Base-by-base conservation (phyloP, 2,329 filamentous ascomycete genomes). In the Ampelomyces quisqualis region DNA sequence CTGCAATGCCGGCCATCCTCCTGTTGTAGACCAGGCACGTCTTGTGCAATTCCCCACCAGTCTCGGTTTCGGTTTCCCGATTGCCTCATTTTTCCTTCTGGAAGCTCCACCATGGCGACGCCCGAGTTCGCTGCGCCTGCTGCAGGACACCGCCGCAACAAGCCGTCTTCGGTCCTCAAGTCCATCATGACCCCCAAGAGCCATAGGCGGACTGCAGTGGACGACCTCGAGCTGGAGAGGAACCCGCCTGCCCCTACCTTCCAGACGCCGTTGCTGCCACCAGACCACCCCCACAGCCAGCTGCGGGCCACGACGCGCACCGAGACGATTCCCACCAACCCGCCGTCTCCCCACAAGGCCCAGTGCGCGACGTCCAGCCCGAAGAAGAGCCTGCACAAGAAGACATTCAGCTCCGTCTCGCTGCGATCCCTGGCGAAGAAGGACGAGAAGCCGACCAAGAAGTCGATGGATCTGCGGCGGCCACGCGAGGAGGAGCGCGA, bases 361-460 rank as follows among this genome's bases (percentile, higher is more conserved):
- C 65, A 70, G 6, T 68, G 70, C 15, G 57, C 60, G 11, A 50
- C 57, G 56, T 48, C 57, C 55, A 47, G 70, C 64, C 51, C 65
- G 42, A 52, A 54, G 28, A 58, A 65, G 53, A 54, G 49, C 41
- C 47, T 76, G 37, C 75, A 78, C 57, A 78, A 77, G 62, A 78
- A 77, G 57, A 77, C 76, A 1, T 73, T 77, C 49, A 78, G 77
- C 55, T 69, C 76, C 1, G 72, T 78, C 2, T 78, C 76, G 11
- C 66, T 79, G 35, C 75, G 75, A 36, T 75, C 76, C 0, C 55
- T 79, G 34, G 74, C 74, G 41, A 74, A 73, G 52, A 72, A 73
- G 17, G 58, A 58, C 27, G 61, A 65, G 21, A 64, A 57, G 43
- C 56, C 35, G 41, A 67, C 40, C 42, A 62, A 57, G 41, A 53